phyloP scores from a whole-genome alignment of 768 basidiomycete genomes.

The Neoboletus subvelutipes region DNA sequence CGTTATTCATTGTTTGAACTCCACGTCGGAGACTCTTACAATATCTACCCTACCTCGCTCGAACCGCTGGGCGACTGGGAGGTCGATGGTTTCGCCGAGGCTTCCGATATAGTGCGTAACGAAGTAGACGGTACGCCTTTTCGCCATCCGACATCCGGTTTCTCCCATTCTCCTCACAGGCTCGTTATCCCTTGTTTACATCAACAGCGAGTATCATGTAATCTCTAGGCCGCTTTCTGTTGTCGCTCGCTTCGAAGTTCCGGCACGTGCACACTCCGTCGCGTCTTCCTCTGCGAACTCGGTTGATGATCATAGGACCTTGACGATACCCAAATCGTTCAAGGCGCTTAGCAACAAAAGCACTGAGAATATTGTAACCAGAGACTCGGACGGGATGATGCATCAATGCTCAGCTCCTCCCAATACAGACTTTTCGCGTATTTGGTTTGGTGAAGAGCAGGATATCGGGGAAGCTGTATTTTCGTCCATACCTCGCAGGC shows the following conservation, averaged over 20 bases:
- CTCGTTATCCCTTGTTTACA: conserved; percentile 33
- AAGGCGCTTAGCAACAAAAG: conserved; percentile 53
- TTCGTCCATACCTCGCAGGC: conserved; percentile 10
- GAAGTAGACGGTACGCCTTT: conserved; percentile 46
- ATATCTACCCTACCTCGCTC: conserved; percentile 31
- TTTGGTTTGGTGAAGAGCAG: conserved; percentile 26
- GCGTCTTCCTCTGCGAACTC: conserved; percentile 22
- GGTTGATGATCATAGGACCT: conserved; percentile 25
- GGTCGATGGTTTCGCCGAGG: conserved; percentile 46
- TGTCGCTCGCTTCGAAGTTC: conserved; percentile 21
- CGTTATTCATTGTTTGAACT: conserved; percentile 28
- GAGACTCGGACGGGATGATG: conserved; percentile 19
- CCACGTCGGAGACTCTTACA: conserved; percentile 21
- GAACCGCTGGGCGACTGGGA: conserved; percentile 55
- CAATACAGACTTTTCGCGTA: conserved; percentile 18
- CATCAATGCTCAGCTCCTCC: conserved; percentile 33
- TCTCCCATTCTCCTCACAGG: conserved; percentile 19
- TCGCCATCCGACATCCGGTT: background rate
- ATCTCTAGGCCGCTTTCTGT: conserved; percentile 42
- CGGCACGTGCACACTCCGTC: conserved; percentile 12
- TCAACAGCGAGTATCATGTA: conserved; percentile 46
- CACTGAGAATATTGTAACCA: conserved; percentile 41
- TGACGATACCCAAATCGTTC: conserved; percentile 65
- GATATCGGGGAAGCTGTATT: conserved; percentile 17
- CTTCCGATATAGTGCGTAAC: conserved; percentile 43